Conservation (phyloP, 345 rosid genomes). For the Linum lewisii region DNA sequence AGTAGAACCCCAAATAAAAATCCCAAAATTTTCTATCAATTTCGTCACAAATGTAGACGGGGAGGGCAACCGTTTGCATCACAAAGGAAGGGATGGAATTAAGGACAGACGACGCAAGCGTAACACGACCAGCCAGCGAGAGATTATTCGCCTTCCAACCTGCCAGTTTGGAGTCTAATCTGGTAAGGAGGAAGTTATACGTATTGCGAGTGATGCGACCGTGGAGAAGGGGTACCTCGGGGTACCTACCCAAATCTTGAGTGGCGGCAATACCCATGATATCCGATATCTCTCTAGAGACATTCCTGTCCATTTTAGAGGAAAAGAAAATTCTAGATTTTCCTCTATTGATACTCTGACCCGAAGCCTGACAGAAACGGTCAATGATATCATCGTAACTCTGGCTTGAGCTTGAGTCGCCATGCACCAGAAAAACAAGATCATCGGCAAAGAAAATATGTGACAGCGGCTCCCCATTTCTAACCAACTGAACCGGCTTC, state of each 20-base stretch:
- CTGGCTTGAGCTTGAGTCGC: background rate
- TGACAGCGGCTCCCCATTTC: background rate
- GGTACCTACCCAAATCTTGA: background rate
- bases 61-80: too few relatives aligned
- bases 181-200: background rate
- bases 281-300: too few relatives aligned
- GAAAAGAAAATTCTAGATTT: too few relatives aligned
- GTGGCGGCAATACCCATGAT: too few relatives aligned
- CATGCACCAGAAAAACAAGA: background rate
- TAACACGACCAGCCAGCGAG: too few relatives aligned
- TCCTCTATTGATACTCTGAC: background rate
- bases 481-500: background rate
- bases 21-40: background rate
- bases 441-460: background rate
- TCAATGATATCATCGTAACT: too few relatives aligned
- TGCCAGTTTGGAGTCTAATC: background rate
- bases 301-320: too few relatives aligned
- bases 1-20: background rate
- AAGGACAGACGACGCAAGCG: too few relatives aligned
- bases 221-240: background rate
- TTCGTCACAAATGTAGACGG: background rate
- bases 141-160: slow-evolving; percentile 4
- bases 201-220: background rate
- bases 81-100: too few relatives aligned
- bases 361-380: too few relatives aligned